Percentiles rank a stretch among this genome's conserved stretches.
Evolutionary conservation across 2,329 filamentous ascomycete genomes (phyloP).

Genomic region (Orbilia blumenaviensis): DNA sequence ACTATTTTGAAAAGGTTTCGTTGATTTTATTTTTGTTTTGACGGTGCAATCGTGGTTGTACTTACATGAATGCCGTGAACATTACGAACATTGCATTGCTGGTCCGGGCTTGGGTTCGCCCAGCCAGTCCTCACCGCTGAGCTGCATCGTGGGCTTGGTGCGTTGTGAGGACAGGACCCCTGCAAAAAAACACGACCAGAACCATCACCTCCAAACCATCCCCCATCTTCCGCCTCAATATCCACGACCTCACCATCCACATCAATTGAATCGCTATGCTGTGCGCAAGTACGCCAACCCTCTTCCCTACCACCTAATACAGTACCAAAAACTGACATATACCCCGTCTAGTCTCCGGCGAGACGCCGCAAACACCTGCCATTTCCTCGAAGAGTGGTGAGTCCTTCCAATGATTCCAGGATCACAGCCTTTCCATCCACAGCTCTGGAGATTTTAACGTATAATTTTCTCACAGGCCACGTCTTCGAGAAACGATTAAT

Average conservation of each 20-base stretch:
- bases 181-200: slow-evolving; percentile 51
- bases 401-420: slow-evolving; percentile 44
- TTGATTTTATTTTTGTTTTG: too few species aligned
- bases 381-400: slow-evolving; percentile 88
- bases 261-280: slow-evolving; percentile 48
- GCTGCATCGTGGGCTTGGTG: slow-evolving; percentile 1
- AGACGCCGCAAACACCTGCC: slow-evolving; percentile 92
- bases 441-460: slow-evolving; percentile 64
- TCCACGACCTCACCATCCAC: slow-evolving; percentile 4
- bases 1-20: too few species aligned
- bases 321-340: neutral
- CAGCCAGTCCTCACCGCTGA: too few species aligned
- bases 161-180: slow-evolving; percentile 17
- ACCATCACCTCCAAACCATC: slow-evolving; percentile 36
- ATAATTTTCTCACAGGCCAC: slow-evolving; percentile 52
- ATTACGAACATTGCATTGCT: too few species aligned
- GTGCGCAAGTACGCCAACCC: slow-evolving; percentile 46
- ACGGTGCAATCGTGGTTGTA: too few species aligned
- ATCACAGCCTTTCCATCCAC: slow-evolving; percentile 65
- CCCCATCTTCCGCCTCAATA: slow-evolving; percentile 14
- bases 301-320: neutral
- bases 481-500: slow-evolving; percentile 96
- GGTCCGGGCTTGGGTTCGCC: neutral
- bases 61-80: too few species aligned
- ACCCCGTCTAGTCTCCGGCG: slow-evolving; percentile 79